Evolutionary conservation across 345 rosid genomes (phyloP).

Genomic region (Eucalyptus viminalis): DNA sequence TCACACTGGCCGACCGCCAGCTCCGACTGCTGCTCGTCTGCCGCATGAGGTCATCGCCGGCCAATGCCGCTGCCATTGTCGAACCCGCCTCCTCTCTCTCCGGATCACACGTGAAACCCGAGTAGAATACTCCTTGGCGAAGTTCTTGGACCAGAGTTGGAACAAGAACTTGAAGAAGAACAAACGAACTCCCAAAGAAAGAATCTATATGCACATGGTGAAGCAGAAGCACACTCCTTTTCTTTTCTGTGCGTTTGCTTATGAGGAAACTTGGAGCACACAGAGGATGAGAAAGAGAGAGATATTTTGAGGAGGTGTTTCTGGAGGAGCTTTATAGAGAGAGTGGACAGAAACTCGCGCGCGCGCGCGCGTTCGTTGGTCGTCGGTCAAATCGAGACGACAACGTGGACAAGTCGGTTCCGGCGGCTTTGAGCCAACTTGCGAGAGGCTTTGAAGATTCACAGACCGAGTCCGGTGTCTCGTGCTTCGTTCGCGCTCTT

Average conservation of each 20-base stretch:
- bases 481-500: background rate
- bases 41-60: conserved; percentile 8
- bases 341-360: background rate
- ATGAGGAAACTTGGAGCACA: background rate
- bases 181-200: background rate
- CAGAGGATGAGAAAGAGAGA: background rate
- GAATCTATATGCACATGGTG: background rate
- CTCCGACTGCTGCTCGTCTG: conserved; percentile 12
- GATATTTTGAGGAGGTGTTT: background rate
- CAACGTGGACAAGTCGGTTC: background rate
- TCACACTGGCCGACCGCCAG: conserved; percentile 3
- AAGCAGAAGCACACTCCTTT: background rate
- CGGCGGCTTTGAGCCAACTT: background rate
- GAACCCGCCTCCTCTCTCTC: background rate
- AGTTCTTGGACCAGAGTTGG: background rate
- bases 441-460: background rate
- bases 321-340: background rate
- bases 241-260: background rate
- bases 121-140: background rate
- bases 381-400: background rate
- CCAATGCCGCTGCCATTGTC: background rate
- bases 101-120: background rate
- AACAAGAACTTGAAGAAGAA: background rate
- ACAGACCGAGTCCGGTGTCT: background rate
- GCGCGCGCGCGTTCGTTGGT: background rate